Conservation (phyloP, 1,284 basidiomycete species). For the Dichomitus squalens region DNA sequence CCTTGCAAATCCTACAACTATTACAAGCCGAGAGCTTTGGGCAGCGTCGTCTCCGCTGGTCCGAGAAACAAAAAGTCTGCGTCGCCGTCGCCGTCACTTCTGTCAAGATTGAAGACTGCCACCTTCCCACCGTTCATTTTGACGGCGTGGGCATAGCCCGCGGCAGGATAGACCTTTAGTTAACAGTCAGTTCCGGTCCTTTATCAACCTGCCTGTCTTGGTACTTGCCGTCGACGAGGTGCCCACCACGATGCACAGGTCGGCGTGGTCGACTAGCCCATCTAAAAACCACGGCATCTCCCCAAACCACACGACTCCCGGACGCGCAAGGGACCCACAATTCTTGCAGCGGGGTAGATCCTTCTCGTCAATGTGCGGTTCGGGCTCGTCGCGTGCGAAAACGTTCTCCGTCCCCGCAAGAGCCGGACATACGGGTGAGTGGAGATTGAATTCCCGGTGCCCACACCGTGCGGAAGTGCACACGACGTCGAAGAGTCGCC, state of each 20-base stretch:
- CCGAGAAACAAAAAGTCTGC: conserved; percentile 21
- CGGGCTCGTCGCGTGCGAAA: conserved; percentile 39
- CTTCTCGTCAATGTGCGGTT: conserved; percentile 45
- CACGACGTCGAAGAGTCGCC: conserved; percentile 55
- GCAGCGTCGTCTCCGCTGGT: conserved; percentile 16
- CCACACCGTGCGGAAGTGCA: conserved; percentile 49
- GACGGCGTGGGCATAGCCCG: conserved; percentile 38
- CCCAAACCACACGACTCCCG: conserved; percentile 72
- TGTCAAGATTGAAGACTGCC: conserved; percentile 13
- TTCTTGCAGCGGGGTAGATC: conserved; percentile 54
- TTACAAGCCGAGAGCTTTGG: conserved; percentile 18
- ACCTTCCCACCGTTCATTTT: conserved; percentile 5
- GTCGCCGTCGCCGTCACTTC: conserved; percentile 17
- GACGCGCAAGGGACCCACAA: conserved; percentile 54
- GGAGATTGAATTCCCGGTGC: conserved; percentile 42
- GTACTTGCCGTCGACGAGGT: conserved; percentile 58
- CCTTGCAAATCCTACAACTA: not conserved
- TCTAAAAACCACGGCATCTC: conserved; percentile 50
- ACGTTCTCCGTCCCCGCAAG: conserved; percentile 53
- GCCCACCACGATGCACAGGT: conserved; percentile 64
- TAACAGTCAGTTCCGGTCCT: not conserved
- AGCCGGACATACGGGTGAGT: conserved; percentile 53
- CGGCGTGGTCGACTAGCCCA: conserved; percentile 47
- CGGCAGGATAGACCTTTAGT: conserved; percentile 48
- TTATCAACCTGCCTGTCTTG: not conserved